Percentiles rank a stretch among this genome's conserved stretches.
phyloP scores from a whole-genome alignment of 345 rosid species.

The Populus ilicifolia region DNA sequence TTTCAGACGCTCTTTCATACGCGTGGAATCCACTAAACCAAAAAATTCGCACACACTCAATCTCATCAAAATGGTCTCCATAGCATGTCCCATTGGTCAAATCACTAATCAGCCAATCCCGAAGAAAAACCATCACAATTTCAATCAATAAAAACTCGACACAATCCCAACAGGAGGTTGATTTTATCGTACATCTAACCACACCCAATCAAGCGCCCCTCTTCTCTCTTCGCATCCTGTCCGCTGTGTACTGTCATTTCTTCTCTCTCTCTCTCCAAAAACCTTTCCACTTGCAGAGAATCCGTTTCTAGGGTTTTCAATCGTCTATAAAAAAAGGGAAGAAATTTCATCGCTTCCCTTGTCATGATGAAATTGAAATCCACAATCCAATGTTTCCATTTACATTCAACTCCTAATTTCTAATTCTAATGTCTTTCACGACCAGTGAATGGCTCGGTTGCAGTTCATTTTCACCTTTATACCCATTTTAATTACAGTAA shows the following conservation, averaged over 20 bases:
- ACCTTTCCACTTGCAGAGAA: constrained; percentile 8
- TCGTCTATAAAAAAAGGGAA: neutral
- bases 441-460: constrained; percentile 26
- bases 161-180: too few species aligned
- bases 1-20: neutral
- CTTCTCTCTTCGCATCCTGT: constrained; percentile 4
- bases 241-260: neutral
- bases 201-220: constrained; percentile 14
- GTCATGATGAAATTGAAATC: constrained; percentile 27
- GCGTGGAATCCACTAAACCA: constrained; percentile 10
- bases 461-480: constrained; percentile 4
- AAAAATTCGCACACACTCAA: neutral
- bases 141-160: too few species aligned
- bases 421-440: constrained; percentile 51
- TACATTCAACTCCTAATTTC: constrained; percentile 29
- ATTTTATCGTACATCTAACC: neutral
- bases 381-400: constrained; percentile 21
- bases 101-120: neutral
- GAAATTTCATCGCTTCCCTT: neutral
- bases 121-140: too few species aligned
- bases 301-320: constrained; percentile 42
- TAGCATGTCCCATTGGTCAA: neutral
- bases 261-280: constrained; percentile 7
- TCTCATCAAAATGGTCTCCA: neutral
- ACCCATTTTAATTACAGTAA: neutral